Evolutionary conservation across 1,284 basidiomycete species (phyloP).

Genomic region (Salmacisia buchloeana): DNA sequence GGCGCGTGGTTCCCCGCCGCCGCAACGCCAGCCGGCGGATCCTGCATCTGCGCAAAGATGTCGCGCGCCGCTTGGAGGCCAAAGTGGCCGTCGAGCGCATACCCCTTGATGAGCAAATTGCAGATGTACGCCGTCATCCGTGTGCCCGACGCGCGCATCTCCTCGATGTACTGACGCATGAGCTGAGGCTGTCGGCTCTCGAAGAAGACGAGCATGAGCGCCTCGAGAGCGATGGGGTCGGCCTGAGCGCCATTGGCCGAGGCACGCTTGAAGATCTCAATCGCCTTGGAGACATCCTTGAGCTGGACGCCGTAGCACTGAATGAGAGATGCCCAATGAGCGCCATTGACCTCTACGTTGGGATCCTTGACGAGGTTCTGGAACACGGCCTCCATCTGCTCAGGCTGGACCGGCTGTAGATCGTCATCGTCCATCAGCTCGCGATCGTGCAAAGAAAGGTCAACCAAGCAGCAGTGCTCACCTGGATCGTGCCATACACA

Average conservation of each 20-base stretch:
- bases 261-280: constrained; percentile 63
- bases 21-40: constrained; percentile 78
- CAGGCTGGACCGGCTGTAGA: background rate
- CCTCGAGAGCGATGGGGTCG: constrained; percentile 88
- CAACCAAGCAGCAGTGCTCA: constrained; percentile 45
- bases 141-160: constrained; percentile 54
- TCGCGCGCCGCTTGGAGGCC: constrained; percentile 45
- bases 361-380: constrained; percentile 58
- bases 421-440: constrained; percentile 67
- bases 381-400: constrained; percentile 72
- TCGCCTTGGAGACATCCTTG: constrained; percentile 71
- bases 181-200: constrained; percentile 53
- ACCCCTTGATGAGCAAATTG: constrained; percentile 75
- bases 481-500: constrained; percentile 78
- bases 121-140: constrained; percentile 94
- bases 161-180: constrained; percentile 56
- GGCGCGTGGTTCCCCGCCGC: constrained; percentile 78
- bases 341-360: constrained; percentile 65
- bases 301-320: constrained; percentile 78
- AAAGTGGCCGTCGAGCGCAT: constrained; percentile 67
- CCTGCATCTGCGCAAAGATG: constrained; percentile 79
- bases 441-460: constrained; percentile 4
- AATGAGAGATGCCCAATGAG: constrained; percentile 87
- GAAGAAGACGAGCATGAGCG: constrained; percentile 81
- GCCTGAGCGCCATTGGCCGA: constrained; percentile 34